phyloP scores from a whole-genome alignment of 2,329 filamentous ascomycete genomes.

The Leptographium flavum region DNA sequence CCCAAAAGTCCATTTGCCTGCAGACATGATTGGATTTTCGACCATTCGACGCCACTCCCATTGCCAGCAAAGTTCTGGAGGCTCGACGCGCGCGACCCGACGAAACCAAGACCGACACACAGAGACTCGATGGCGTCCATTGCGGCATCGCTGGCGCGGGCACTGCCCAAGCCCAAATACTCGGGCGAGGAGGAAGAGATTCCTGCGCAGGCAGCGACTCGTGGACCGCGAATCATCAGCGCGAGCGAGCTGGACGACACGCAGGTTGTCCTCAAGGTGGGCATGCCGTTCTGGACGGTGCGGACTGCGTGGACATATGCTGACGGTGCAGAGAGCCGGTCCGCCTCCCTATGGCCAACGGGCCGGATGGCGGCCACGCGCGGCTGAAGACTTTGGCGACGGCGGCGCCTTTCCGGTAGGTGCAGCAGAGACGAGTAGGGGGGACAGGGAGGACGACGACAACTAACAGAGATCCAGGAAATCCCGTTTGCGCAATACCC shows the following conservation, averaged over 20 bases:
- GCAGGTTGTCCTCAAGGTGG: conserved; percentile 65
- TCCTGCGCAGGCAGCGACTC: conserved; percentile 54
- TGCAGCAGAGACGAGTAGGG: conserved; percentile 16
- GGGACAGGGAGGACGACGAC: neutral
- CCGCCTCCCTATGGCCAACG: conserved; percentile 82
- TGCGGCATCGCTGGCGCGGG: conserved; percentile 58
- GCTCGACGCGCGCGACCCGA: neutral
- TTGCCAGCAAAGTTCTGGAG: neutral
- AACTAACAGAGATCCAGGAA: conserved; percentile 1
- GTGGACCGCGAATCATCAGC: conserved; percentile 70
- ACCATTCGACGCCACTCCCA: neutral
- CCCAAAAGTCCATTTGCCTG: neutral
- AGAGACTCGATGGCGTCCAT: conserved; percentile 44
- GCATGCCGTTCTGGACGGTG: neutral
- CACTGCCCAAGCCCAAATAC: conserved; percentile 82
- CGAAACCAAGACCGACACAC: neutral
- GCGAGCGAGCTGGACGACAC: conserved; percentile 69
- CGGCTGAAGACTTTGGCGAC: conserved; percentile 85
- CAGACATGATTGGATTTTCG: neutral
- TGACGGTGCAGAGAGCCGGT: conserved; percentile 46
- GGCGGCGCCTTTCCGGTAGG: conserved; percentile 84
- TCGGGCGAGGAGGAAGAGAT: conserved; percentile 78
- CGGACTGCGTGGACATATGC: neutral
- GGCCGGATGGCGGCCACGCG: conserved; percentile 78
- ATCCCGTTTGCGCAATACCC: conserved; percentile 81